Percentiles rank a stretch among this genome's conserved stretches.
These are phyloP conservation scores for Coniochaeta sp. DNA, from an alignment of 2,329 filamentous ascomycete species.

Conservation along the genomic window DNA sequence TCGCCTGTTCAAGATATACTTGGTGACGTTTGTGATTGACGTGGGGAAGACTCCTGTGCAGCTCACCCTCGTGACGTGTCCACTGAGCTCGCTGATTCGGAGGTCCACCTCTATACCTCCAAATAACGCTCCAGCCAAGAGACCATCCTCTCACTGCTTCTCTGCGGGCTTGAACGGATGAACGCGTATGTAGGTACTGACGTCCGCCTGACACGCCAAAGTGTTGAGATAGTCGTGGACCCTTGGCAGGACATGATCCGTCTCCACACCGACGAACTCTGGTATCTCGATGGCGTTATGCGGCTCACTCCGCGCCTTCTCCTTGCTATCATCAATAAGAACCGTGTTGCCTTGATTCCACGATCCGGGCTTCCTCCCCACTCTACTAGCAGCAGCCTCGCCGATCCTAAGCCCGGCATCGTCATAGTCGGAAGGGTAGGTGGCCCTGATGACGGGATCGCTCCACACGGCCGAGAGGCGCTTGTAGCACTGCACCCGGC, in stretches of 20 bases:
- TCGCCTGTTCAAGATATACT: not conserved
- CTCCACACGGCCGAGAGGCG: conserved; percentile 67
- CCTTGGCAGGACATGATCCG: conserved; percentile 39
- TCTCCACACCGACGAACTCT: conserved; percentile 54
- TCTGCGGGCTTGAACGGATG: conserved; percentile 33
- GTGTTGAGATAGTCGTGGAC: conserved; percentile 56
- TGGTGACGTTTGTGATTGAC: not conserved
- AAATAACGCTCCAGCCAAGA: not conserved
- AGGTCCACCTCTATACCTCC: not conserved
- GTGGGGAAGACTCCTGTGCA: too few species aligned
- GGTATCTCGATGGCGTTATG: conserved; percentile 75
- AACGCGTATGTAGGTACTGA: conserved; percentile 52
- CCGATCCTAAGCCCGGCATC: not conserved
- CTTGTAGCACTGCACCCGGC: conserved; percentile 84
- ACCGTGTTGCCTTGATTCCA: conserved; percentile 87
- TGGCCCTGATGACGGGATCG: conserved; percentile 31
- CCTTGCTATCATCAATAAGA: conserved; percentile 73
- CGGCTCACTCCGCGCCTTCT: conserved; percentile 79
- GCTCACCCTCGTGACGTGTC: not conserved
- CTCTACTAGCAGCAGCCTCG: conserved; percentile 15
- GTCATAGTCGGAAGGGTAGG: conserved; percentile 31
- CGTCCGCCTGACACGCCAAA: conserved; percentile 45
- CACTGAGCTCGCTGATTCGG: not conserved
- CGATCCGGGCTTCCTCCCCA: conserved; percentile 12
- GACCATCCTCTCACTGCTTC: conserved; percentile 18